Evolutionary conservation across 2,329 filamentous ascomycete species (phyloP).

Genomic region (Trichoderma simmonsii): DNA sequence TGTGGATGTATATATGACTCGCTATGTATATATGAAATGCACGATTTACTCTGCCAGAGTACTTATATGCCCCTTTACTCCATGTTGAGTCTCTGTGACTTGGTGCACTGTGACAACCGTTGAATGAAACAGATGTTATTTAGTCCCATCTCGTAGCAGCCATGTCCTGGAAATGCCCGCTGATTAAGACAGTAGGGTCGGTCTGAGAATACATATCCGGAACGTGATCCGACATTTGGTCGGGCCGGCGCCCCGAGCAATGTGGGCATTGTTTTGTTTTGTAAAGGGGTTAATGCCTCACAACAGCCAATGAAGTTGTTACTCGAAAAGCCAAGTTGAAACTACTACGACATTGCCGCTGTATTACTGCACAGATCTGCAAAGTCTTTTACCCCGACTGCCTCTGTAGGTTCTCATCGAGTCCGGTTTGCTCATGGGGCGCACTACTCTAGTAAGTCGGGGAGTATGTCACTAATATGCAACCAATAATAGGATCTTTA

Average conservation of each 20-base stretch:
- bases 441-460: not conserved
- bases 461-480: not conserved
- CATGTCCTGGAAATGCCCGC: not conserved
- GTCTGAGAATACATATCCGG: not conserved
- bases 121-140: not conserved
- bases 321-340: not conserved
- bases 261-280: not conserved
- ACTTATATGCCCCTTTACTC: not conserved
- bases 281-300: not conserved
- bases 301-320: not conserved
- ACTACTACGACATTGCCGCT: not conserved
- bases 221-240: not conserved
- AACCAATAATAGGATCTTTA: not conserved
- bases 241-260: not conserved
- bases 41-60: constrained; percentile 4
- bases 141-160: not conserved
- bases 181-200: not conserved
- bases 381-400: not conserved
- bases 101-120: not conserved
- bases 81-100: not conserved
- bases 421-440: not conserved
- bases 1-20: constrained; percentile 18
- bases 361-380: not conserved
- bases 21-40: constrained; percentile 17
- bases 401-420: not conserved